Evolutionary conservation across 2,329 filamentous ascomycete species (phyloP).

Genomic region (Ascocoryne sarcoides): DNA sequence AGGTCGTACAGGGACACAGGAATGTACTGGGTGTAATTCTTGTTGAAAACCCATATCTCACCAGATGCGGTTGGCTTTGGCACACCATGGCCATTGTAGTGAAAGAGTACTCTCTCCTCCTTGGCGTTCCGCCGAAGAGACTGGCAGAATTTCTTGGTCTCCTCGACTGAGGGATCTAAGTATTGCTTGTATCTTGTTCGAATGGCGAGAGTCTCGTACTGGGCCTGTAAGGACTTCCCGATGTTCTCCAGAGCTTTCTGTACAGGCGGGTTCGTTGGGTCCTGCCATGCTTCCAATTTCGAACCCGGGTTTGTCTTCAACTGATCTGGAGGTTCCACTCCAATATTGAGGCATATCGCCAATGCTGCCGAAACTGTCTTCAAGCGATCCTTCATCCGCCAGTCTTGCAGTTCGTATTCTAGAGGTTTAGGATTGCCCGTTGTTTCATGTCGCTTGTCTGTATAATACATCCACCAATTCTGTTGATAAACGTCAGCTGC

Average conservation of each 20-base stretch:
- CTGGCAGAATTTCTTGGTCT: slow-evolving; percentile 93
- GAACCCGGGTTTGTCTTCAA: slow-evolving; percentile 91
- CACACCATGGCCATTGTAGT: slow-evolving; percentile 97
- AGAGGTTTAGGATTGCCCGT: slow-evolving; percentile 75
- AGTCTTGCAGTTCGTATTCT: slow-evolving; percentile 68
- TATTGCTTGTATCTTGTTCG: slow-evolving; percentile 97
- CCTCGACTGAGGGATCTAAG: slow-evolving; percentile 90
- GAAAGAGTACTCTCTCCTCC: slow-evolving; percentile 91
- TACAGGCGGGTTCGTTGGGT: slow-evolving; percentile 71
- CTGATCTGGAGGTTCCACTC: slow-evolving; percentile 93
- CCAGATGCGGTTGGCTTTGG: slow-evolving; percentile 91
- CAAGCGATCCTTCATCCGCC: slow-evolving; percentile 92
- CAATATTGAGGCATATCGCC: slow-evolving; percentile 92
- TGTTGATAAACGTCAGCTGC: slow-evolving; percentile 33
- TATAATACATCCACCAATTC: slow-evolving; percentile 99
- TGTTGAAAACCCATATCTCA: slow-evolving; percentile 99
- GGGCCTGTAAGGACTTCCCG: slow-evolving; percentile 87
- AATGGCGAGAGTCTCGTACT: slow-evolving; percentile 92
- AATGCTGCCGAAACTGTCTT: slow-evolving; percentile 96
- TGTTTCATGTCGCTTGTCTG: slow-evolving; percentile 94
- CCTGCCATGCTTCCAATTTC: slow-evolving; percentile 93
- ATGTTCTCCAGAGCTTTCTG: slow-evolving; percentile 89
- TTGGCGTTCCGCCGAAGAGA: slow-evolving; percentile 87
- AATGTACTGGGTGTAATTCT: slow-evolving; percentile 97
- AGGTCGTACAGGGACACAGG: slow-evolving; percentile 92